Evolutionary conservation across 495 filamentous ascomycete genomes (phyloP), one percentile per base, ranked within the genome.

Genomic region (Chaetomidium leptoderma): DNA sequence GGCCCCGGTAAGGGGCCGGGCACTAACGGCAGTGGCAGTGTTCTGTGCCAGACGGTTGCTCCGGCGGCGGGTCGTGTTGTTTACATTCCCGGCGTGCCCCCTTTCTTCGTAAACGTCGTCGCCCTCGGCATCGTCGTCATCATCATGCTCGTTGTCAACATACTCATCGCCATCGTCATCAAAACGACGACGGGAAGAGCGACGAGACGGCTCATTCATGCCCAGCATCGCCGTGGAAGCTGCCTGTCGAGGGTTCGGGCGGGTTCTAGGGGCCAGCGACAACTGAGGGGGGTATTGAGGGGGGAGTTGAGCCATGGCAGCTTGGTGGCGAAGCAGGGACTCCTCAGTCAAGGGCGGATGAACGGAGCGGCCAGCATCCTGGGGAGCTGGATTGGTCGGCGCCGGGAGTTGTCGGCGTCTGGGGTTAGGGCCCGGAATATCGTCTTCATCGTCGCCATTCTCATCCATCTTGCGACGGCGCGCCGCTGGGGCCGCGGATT

Each of bases 131-230:
- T 47, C 37, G 4, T 44, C 35, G 2, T 37, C 11, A 17, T 30
- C 53, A 10, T 54, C 24, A 27, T 40, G 6, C 11, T 27, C 53
- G 6, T 23, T 2, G 4, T 26, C 43, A 3, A 8, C 29, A 10
- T 32, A 2, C 8, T 27, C 53, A 13, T 33, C 30, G 1, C 3
- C 53, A 6, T 48, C 24, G 16, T 32, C 32, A 4, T 29, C 58
- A 32, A 32, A 32, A n/a, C 13, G 24, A 13, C 29, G 36, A 3
- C 49, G n/a, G 24, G 21, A n/a, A 11, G 42, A 3, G 6, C 16
- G 51, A 3, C 53, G 53, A 47, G 43, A 29, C 14, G 21, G 29
- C 9, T 40, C 23, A 33, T 35, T 56, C 21, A 48, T 48, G 27
- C 13, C 40, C 39, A 36, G 17, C 19, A 27, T 35, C 16, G 47